These are phyloP conservation scores for Salix dunnii DNA, from an alignment of 345 rosid genomes.

Conservation along the genomic window DNA sequence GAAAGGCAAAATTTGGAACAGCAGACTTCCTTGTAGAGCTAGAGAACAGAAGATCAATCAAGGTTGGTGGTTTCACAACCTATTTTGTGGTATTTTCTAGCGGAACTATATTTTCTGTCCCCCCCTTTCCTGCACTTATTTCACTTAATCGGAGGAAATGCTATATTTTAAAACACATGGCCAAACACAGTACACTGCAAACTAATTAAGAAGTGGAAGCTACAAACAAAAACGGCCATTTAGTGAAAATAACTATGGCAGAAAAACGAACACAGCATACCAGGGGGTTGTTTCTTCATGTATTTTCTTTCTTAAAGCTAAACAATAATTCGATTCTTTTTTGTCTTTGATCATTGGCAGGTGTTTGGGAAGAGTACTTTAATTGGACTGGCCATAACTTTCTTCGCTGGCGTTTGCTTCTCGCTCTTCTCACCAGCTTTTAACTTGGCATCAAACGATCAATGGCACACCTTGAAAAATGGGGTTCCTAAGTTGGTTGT, in stretches of 20 bases:
- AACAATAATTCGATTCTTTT: neutral
- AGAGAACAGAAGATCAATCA: slow-evolving; percentile 66
- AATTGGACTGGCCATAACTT: slow-evolving; percentile 52
- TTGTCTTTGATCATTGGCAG: slow-evolving; percentile 24
- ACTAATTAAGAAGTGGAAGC: no score
- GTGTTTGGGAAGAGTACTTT: slow-evolving; percentile 67
- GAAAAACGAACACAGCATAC: no score
- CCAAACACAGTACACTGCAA: no score
- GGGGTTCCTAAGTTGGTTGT: slow-evolving; percentile 71
- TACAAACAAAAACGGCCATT: no score
- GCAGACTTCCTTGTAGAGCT: slow-evolving; percentile 58
- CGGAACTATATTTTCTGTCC: neutral
- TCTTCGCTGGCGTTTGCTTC: slow-evolving; percentile 73
- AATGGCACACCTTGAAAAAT: slow-evolving; percentile 63
- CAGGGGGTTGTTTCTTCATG: no score
- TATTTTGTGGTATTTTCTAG: neutral
- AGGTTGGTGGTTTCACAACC: slow-evolving; percentile 41
- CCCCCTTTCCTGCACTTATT: neutral
- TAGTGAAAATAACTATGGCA: no score
- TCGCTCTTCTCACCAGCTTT: slow-evolving; percentile 89
- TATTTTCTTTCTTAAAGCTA: no score
- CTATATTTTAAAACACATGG: neutral
- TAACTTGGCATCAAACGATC: slow-evolving; percentile 84
- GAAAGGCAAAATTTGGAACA: slow-evolving; percentile 48
- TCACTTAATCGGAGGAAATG: neutral